Conservation (phyloP, 1,284 basidiomycete genomes). For the Malassezia restricta region DNA sequence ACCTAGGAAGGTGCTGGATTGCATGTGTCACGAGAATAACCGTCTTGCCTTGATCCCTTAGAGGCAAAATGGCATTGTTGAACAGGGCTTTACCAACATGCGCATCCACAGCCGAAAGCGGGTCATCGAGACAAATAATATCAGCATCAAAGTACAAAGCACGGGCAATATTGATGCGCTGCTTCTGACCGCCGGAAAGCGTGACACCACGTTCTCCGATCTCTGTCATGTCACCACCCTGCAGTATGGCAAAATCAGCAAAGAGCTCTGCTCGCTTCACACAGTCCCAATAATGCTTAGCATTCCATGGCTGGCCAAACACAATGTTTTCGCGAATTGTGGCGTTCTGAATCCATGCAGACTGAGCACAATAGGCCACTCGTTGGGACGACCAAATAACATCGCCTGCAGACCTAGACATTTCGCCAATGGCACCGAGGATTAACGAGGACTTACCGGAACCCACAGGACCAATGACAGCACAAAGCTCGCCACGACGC, state of each 20-base stretch:
- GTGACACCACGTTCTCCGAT: constrained; percentile 52
- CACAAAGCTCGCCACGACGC: constrained; percentile 13
- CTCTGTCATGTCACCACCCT: constrained; percentile 61
- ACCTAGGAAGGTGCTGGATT: constrained; percentile 53
- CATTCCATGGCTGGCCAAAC: constrained; percentile 49
- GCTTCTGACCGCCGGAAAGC: constrained; percentile 55
- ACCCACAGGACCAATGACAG: constrained; percentile 42
- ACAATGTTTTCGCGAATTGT: constrained; percentile 53
- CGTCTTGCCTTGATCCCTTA: constrained; percentile 25
- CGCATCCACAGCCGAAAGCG: constrained; percentile 54
- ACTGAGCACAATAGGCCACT: constrained; percentile 69
- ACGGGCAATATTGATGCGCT: constrained; percentile 61
- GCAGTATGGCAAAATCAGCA: constrained; percentile 60
- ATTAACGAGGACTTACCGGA: constrained; percentile 41
- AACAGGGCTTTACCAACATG: constrained; percentile 46
- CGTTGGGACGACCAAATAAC: constrained; percentile 36
- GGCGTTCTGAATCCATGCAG: constrained; percentile 78
- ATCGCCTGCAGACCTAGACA: constrained; percentile 26
- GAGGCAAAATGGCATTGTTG: constrained; percentile 37
- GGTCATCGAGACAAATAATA: constrained; percentile 59
- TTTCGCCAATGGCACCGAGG: constrained; percentile 40
- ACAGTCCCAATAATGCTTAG: constrained; percentile 50
- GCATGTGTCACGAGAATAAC: constrained; percentile 47
- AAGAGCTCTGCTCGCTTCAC: constrained; percentile 29
- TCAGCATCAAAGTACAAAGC: constrained; percentile 63